Evolutionary conservation across 108 stramenopile genomes (phyloP), one percentile per base, ranked within the genome.

Genomic region (Nitzschia sp.): DNA sequence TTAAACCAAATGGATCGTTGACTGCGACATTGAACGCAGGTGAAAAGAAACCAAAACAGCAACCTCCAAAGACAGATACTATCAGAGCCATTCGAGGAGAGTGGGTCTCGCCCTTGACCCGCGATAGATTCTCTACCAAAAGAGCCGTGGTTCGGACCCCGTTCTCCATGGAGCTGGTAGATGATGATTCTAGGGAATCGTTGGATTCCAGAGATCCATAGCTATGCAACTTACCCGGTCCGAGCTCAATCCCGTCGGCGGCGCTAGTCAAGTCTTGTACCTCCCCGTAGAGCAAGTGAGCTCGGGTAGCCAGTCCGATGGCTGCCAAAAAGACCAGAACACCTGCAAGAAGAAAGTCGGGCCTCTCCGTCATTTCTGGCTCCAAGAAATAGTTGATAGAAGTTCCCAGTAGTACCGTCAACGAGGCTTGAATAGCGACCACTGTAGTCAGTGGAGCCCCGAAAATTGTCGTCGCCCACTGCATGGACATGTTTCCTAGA

Each of bases 1-100:
- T 29, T 68, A 67, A 79, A 0, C 56, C 34, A 71, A 82, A 78
- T 16, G 76, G 77, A 67, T 82, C 72, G 47, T 82, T 82, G 44
- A 82, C 77, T 15, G 81, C 81, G 46, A 82, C 66, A 53, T 82
- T 82, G 58, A 82, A 82, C 1, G 73, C 62, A 16, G 81, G 81
- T 16, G 68, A 71, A 68, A 78, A 82, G 53, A 78, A 77, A 21
- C 81, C 81, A 62, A 82, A 70, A 55, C 66, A 77, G n/a, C 73
- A 27, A 9, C 80, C 80, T 29, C 76, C 76, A 15, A 48, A 9
- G 27, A 78, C 54, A 17, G 80, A 71, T 9, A 80, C 48, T 3
- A 58, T 25, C 17, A 80, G 23, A 25, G 69, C 80, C 53, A 13
- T 27, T 45, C 30, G 34, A 6, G 65, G 50, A 45, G 30, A 25